Evolutionary conservation across 495 filamentous ascomycete species (phyloP), one percentile per base, ranked within the genome.

Genomic region (Chaetomidium leptoderma): DNA sequence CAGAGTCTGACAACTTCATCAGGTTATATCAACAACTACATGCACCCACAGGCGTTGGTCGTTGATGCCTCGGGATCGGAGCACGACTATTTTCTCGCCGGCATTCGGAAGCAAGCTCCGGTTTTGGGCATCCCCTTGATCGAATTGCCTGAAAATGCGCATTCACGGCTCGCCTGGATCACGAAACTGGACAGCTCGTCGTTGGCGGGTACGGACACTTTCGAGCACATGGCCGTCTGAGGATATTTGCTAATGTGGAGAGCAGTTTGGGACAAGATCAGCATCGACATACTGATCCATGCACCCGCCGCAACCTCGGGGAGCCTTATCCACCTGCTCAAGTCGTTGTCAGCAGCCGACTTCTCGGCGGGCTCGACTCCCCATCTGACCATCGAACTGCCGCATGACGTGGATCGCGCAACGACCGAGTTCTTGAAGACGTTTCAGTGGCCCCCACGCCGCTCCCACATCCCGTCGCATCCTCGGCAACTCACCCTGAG

Each of bases 321-420:
- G 2, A 87, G 86, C 45, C 60, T 96, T 17, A 82, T 88, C 24
- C 79, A 88, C 46, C 76, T 95, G 21, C 75, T 96, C 1, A 79
- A 80, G 53, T 92, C 89, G 19, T 74, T 96, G 17, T 74, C 83
- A 61, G 74, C 74, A 8, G 88, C 90, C 1, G 89, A 95, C 59
- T 92, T 88, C 66, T 81, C 84, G 55, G 83, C 83, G 4, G 76
- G 81, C 11, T 65, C 75, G 7, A 69, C 74, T 14, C 90, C 91
- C 2, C 80, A 84, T 65, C 69, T 96, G 19, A 92, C 88, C 13
- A 83, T 96, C 53, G 91, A 96, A 63, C 81, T 96, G 23, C 87
- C 90, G 6, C 72, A 79, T 53, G 70, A 78, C 32, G 73, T 89
- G 8, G 88, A 92, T 56, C 61, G 67, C 36, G 77, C 80, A 6